Conservation (phyloP, 1,284 basidiomycete genomes). For the Heliocybe sulcata region DNA sequence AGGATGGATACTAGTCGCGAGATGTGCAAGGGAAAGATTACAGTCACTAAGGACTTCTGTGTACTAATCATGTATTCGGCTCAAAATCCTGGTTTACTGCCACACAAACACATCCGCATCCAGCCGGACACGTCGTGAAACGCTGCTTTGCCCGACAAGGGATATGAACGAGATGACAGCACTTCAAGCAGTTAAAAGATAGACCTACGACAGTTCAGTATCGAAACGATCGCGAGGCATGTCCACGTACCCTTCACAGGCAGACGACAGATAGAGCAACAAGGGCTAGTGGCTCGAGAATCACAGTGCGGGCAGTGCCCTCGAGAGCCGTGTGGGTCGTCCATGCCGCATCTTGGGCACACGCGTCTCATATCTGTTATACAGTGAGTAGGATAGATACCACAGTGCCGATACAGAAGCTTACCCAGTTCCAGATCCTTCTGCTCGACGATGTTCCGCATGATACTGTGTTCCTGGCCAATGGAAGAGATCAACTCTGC, state of each 20-base stretch:
- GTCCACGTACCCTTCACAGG: neutral
- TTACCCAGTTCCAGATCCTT: neutral
- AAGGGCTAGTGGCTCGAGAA: neutral
- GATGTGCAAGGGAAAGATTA: no score
- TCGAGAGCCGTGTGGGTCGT: neutral
- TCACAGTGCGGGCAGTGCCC: neutral
- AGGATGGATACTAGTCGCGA: no score
- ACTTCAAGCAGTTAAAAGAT: neutral
- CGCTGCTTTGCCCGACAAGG: neutral
- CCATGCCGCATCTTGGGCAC: neutral
- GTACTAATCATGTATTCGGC: no score
- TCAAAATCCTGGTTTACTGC: neutral
- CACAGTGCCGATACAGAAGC: neutral
- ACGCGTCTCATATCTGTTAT: neutral
- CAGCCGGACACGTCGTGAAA: neutral
- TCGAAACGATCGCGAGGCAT: neutral
- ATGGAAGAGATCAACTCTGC: constrained; percentile 44
- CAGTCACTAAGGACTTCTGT: no score
- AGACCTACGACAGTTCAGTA: neutral
- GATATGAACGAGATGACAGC: constrained; percentile 1
- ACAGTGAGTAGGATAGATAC: neutral
- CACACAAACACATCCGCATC: neutral
- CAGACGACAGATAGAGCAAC: neutral
- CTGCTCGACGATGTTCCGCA: neutral
- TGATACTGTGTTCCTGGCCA: neutral